phyloP scores from a whole-genome alignment of 2,329 filamentous ascomycete species.

The Chrysoporthe puriensis region DNA sequence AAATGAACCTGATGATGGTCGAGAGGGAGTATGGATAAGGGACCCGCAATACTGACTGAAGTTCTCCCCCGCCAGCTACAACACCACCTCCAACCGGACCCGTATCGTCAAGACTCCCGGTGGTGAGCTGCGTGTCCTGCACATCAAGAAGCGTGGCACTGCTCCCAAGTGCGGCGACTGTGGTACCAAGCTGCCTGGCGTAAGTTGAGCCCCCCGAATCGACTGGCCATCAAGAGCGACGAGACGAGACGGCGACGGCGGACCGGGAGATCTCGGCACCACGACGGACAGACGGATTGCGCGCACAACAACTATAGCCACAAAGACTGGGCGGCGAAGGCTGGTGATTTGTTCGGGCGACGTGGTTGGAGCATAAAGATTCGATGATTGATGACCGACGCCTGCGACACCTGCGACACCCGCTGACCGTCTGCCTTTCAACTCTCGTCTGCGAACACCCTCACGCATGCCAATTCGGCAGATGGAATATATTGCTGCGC shows the following conservation, averaged over 20 bases:
- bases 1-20: slow-evolving; percentile 25
- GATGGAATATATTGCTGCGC: not conserved
- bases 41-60: slow-evolving; percentile 30
- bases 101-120: slow-evolving; percentile 95
- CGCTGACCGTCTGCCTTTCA: slow-evolving; percentile 9
- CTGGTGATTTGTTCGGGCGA: not conserved
- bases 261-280: not conserved
- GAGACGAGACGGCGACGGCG: slow-evolving; percentile 15
- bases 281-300: not conserved
- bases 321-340: not conserved
- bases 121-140: slow-evolving; percentile 91
- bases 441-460: not conserved
- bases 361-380: not conserved
- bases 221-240: slow-evolving; percentile 7
- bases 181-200: slow-evolving; percentile 93
- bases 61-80: slow-evolving; percentile 70
- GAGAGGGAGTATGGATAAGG: not conserved
- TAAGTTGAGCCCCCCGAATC: slow-evolving; percentile 62
- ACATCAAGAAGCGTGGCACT: slow-evolving; percentile 99
- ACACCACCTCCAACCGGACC: slow-evolving; percentile 97
- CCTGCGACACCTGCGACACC: not conserved
- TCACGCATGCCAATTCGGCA: not conserved
- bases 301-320: not conserved
- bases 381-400: not conserved
- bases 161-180: slow-evolving; percentile 99